A percentile compares a stretch with the other conserved stretches of the same genome.
These are phyloP conservation scores for Boletus insuetus DNA, from an alignment of 768 basidiomycete species.

Conservation along the genomic window DNA sequence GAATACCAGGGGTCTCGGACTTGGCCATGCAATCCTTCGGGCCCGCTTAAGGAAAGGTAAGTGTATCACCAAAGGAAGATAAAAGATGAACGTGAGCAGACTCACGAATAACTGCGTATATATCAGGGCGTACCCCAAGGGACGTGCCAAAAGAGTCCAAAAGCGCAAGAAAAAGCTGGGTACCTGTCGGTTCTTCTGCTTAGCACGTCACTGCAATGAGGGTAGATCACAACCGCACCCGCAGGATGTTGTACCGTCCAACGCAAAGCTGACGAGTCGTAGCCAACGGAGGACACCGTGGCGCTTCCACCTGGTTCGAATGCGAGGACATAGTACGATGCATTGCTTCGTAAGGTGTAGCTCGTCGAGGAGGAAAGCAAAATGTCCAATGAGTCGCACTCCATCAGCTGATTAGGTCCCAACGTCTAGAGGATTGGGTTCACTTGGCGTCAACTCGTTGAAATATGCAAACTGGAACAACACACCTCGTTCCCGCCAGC, in stretches of 20 bases:
- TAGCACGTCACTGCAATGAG: not conserved
- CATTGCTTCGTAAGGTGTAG: conserved; percentile 7
- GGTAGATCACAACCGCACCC: conserved; percentile 32
- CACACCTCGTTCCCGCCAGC: conserved; percentile 5
- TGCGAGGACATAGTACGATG: conserved; percentile 42
- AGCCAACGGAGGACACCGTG: conserved; percentile 36
- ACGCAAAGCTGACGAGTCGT: conserved; percentile 27
- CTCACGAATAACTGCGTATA: conserved; percentile 40
- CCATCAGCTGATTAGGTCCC: not conserved
- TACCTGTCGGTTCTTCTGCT: conserved; percentile 29
- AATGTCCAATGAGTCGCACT: conserved; percentile 16
- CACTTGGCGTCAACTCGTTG: not conserved
- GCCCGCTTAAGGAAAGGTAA: conserved; percentile 21
- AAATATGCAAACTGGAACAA: not conserved
- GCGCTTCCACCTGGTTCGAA: conserved; percentile 37
- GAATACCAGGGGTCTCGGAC: conserved; percentile 23
- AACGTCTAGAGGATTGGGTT: not conserved
- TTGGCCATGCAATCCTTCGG: conserved; percentile 24
- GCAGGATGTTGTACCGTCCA: conserved; percentile 40
- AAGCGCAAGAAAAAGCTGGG: conserved; percentile 42
- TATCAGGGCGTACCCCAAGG: conserved; percentile 37
- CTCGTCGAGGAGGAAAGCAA: not conserved
- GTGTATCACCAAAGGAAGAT: not conserved
- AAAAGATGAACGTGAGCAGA: not conserved
- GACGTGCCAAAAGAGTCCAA: conserved; percentile 43